Percentiles rank a stretch among this genome's conserved stretches.
Conservation (phyloP, 352 stramenopile species). For the Pythium insidiosum region DNA sequence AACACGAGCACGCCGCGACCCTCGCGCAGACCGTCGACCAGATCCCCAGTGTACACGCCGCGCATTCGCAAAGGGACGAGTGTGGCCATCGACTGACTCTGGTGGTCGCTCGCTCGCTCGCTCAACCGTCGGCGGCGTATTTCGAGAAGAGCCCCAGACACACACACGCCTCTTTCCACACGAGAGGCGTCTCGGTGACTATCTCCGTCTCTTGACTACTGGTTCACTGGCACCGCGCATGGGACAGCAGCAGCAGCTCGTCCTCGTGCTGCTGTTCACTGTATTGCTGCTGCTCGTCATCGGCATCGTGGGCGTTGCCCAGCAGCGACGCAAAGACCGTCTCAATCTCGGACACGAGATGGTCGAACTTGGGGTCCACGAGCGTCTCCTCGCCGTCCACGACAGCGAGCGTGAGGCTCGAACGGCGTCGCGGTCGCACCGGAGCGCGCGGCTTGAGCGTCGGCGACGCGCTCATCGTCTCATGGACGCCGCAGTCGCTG, state of each 20-base stretch:
- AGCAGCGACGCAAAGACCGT: background rate
- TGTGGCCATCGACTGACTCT: too few relatives aligned
- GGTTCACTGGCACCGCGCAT: too few relatives aligned
- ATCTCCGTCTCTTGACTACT: background rate
- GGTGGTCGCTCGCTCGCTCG: too few relatives aligned
- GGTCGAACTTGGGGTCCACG: slow-evolving; percentile 10
- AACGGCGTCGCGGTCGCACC: background rate
- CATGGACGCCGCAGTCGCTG: background rate
- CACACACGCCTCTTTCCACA: too few relatives aligned
- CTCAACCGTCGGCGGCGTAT: too few relatives aligned
- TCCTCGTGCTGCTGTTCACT: too few relatives aligned
- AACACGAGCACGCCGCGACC: slow-evolving; percentile 45
- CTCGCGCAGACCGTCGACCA: slow-evolving; percentile 47
- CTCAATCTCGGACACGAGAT: slow-evolving; percentile 10
- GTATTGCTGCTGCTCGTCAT: too few relatives aligned
- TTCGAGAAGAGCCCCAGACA: too few relatives aligned
- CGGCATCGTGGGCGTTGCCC: background rate
- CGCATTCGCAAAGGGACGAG: too few relatives aligned
- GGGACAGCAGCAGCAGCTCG: too few relatives aligned
- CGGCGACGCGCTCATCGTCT: background rate
- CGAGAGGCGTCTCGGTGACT: background rate
- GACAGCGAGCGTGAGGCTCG: slow-evolving; percentile 1
- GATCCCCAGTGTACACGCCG: slow-evolving; percentile 42
- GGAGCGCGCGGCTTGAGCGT: background rate
- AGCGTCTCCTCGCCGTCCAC: slow-evolving; percentile 6